A percentile compares a stretch with the other conserved stretches of the same genome.
phyloP scores from a whole-genome alignment of 306 rosid genomes.

The Luffa acutangula region DNA sequence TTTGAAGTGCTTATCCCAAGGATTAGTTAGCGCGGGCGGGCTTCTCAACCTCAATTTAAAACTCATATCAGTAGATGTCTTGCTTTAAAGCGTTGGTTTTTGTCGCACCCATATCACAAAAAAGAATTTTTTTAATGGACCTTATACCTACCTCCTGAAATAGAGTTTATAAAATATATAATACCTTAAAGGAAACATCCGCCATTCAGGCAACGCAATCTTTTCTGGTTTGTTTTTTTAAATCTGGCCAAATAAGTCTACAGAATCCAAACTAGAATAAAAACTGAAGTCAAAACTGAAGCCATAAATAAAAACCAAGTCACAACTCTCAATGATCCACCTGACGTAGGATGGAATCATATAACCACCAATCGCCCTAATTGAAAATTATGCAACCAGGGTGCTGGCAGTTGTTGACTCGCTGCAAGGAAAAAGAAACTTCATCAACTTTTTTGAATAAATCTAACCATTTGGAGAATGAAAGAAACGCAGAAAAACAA shows the following conservation, averaged over 20 bases:
- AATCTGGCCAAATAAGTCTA: not conserved
- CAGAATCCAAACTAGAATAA: not conserved
- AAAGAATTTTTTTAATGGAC: not conserved
- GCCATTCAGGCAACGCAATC: not conserved
- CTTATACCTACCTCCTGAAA: not conserved
- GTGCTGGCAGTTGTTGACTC: slow-evolving; percentile 14
- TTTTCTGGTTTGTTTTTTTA: not conserved
- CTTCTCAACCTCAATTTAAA: too few species aligned
- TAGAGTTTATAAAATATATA: not conserved
- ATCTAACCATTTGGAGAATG: not conserved
- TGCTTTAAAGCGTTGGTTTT: not conserved
- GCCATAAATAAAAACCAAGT: not conserved
- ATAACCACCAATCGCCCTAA: not conserved
- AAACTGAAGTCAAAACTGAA: not conserved
- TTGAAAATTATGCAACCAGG: slow-evolving; percentile 1
- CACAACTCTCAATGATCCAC: not conserved
- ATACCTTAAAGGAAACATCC: not conserved
- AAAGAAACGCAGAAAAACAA: not conserved
- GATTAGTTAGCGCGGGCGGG: too few species aligned
- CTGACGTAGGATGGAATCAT: not conserved
- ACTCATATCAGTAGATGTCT: too few species aligned
- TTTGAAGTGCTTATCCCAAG: not conserved
- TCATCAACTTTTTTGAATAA: too few species aligned
- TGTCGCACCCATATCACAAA: not conserved
- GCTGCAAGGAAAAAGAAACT: not conserved